These are phyloP conservation scores for Alternaria panax DNA, from an alignment of 2,329 filamentous ascomycete species.

Conservation along the genomic window DNA sequence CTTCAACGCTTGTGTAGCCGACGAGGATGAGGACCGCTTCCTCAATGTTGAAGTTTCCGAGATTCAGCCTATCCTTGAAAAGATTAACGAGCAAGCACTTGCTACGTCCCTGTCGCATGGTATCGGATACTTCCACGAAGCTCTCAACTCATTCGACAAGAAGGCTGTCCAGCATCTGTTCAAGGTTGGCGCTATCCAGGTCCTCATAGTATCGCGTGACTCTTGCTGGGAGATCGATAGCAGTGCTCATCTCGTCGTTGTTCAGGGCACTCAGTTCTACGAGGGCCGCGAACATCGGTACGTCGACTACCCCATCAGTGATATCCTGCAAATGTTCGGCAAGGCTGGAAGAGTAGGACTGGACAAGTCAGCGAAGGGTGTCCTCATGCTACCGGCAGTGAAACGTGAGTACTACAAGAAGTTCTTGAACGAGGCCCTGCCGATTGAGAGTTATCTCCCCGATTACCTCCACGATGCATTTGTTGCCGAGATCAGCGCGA, in stretches of 20 bases:
- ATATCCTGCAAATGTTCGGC: constrained; percentile 97
- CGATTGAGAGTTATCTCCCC: constrained; percentile 92
- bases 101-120: constrained; percentile 91
- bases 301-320: constrained; percentile 92
- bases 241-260: constrained; percentile 86
- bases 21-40: constrained; percentile 93
- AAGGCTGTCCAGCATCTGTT: constrained; percentile 93
- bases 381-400: constrained; percentile 94
- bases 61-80: constrained; percentile 79
- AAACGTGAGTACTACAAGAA: constrained; percentile 99
- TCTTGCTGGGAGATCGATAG: constrained; percentile 95
- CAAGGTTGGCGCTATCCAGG: constrained; percentile 85
- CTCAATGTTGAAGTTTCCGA: constrained; percentile 84
- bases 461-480: constrained; percentile 94
- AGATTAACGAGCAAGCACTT: constrained; percentile 84
- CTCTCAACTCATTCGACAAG: constrained; percentile 86
- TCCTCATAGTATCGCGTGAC: constrained; percentile 82
- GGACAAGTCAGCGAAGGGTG: constrained; percentile 83
- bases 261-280: constrained; percentile 98
- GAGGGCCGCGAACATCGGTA: constrained; percentile 97
- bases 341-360: constrained; percentile 81
- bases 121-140: constrained; percentile 97
- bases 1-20: constrained; percentile 83
- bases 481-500: constrained; percentile 95
- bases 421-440: constrained; percentile 93